phyloP scores from a whole-genome alignment of 768 basidiomycete species.

The Chalciporus pseudorubinellus region DNA sequence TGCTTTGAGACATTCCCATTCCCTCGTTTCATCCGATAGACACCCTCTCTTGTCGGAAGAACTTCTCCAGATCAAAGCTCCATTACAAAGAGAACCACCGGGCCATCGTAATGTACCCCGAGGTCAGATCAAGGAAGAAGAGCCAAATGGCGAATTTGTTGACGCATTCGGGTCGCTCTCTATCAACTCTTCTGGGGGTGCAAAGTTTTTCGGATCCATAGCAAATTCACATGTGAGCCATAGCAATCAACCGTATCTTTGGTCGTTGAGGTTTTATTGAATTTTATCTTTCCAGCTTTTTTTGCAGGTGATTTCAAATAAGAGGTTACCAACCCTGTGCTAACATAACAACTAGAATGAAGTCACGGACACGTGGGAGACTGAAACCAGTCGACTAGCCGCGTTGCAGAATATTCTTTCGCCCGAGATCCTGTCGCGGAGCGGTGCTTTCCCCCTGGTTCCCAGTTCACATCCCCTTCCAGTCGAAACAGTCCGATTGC shows the following conservation, averaged over 20 bases:
- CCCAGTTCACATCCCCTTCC: conserved; percentile 39
- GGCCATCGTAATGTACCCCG: conserved; percentile 37
- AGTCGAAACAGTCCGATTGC: conserved; percentile 46
- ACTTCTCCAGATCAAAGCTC: conserved; percentile 71
- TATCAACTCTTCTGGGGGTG: conserved; percentile 66
- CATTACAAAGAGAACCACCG: conserved; percentile 65
- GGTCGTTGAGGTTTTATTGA: not conserved
- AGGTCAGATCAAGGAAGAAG: conserved; percentile 56
- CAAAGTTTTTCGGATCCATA: conserved; percentile 74
- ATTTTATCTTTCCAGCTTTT: conserved; percentile 52
- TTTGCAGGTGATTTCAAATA: conserved; percentile 50
- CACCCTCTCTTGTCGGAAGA: conserved; percentile 74
- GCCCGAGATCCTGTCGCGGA: conserved; percentile 59
- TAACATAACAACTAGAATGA: conserved; percentile 50
- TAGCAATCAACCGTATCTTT: not conserved
- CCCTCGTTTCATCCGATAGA: conserved; percentile 51
- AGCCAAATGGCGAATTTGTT: conserved; percentile 62
- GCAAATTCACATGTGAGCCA: conserved; percentile 69
- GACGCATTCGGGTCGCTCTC: conserved; percentile 81
- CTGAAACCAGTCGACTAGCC: conserved; percentile 43
- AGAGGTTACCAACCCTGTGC: not conserved
- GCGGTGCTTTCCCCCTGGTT: conserved; percentile 63
- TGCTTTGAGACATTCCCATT: conserved; percentile 57
- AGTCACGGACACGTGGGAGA: conserved; percentile 51
- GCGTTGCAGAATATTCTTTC: conserved; percentile 57